Evolutionary conservation across 441 rosid genomes (phyloP).

Genomic region (Mallotus repandus): DNA sequence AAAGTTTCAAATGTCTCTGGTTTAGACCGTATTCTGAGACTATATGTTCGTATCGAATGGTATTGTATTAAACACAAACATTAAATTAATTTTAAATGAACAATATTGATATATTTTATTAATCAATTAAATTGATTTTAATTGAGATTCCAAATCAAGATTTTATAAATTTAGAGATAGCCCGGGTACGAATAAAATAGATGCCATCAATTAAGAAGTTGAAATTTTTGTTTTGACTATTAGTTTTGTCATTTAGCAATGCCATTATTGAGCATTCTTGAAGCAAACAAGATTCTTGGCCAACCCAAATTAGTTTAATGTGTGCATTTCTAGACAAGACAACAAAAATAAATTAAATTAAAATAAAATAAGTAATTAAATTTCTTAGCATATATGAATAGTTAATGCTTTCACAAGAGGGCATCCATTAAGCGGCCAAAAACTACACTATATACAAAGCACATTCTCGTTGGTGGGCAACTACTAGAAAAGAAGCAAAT

Average conservation of each 20-base stretch:
- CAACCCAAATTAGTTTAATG: neutral
- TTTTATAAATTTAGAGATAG: too few relatives aligned
- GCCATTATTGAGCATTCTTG: neutral
- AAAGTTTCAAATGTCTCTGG: too few relatives aligned
- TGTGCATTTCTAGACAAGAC: neutral
- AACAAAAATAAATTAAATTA: too few relatives aligned
- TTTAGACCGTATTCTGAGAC: too few relatives aligned
- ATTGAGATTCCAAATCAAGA: neutral
- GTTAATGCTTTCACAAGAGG: conserved; percentile 1
- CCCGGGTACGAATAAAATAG: too few relatives aligned
- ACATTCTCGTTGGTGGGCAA: conserved; percentile 2
- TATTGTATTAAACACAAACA: too few relatives aligned
- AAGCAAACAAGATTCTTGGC: conserved; percentile 10
- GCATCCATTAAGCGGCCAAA: too few relatives aligned
- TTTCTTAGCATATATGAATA: neutral
- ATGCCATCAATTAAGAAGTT: too few relatives aligned
- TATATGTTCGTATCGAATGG: too few relatives aligned
- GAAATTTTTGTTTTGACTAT: too few relatives aligned
- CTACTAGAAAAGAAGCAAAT: neutral
- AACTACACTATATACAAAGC: neutral
- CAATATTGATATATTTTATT: neutral
- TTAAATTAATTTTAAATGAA: too few relatives aligned
- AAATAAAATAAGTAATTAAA: too few relatives aligned
- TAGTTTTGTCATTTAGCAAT: neutral
- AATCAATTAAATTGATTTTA: neutral